Percentiles rank a stretch among this genome's conserved stretches.
Evolutionary conservation across 148 eudicot genomes (phyloP).

Genomic region (Polygonum maritimum): DNA sequence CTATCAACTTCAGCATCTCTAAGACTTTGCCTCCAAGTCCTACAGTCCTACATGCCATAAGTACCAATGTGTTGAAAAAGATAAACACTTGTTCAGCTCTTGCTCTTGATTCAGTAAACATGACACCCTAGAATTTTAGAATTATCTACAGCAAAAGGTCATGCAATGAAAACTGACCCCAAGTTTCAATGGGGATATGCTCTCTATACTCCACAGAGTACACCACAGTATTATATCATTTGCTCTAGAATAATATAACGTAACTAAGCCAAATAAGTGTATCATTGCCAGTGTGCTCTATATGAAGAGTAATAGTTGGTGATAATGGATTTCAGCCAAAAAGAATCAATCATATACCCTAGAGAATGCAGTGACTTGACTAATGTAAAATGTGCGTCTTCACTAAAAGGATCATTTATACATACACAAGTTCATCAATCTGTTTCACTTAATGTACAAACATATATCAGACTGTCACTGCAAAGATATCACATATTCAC

Average conservation of each 20-base stretch:
- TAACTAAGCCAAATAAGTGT: not conserved
- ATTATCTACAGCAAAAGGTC: not conserved
- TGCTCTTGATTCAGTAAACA: not conserved
- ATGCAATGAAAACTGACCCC: not conserved
- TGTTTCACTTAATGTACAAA: not conserved
- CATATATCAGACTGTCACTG: not conserved
- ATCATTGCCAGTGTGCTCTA: not conserved
- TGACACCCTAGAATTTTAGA: not conserved
- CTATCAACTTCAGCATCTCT: not conserved
- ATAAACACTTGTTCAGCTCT: not conserved
- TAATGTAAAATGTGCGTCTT: not conserved
- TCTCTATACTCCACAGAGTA: not conserved
- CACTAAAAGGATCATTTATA: not conserved
- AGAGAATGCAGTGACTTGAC: not conserved
- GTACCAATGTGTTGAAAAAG: not conserved
- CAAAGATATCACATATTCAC: not conserved
- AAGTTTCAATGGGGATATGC: not conserved
- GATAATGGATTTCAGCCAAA: not conserved
- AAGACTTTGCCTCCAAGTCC: not conserved
- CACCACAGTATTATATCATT: not conserved
- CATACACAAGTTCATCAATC: not conserved
- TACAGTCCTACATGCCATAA: not conserved
- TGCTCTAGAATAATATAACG: not conserved
- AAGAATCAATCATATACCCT: not conserved
- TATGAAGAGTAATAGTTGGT: not conserved